These are phyloP conservation scores for Cryptococcus hybrid DNA, from an alignment of 1,284 basidiomycete genomes.

Conservation along the genomic window DNA sequence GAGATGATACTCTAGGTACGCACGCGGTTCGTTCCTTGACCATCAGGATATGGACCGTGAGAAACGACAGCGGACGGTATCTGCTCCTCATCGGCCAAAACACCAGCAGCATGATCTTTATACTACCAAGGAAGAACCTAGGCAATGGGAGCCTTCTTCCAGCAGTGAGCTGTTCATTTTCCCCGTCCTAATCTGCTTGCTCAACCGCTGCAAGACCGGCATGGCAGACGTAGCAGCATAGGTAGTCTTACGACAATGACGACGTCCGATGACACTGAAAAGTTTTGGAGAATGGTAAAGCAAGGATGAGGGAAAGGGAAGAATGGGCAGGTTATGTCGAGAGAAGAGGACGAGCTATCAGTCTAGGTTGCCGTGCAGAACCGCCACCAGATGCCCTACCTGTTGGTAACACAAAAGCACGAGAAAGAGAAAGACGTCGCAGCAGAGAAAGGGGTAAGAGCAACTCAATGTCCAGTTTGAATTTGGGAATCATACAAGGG, in stretches of 20 bases:
- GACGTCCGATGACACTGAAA: slow-evolving; percentile 1
- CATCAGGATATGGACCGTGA: background rate
- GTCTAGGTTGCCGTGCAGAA: slow-evolving; percentile 15
- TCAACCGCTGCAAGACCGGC: background rate
- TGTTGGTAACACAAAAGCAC: slow-evolving; percentile 22
- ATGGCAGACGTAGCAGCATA: background rate
- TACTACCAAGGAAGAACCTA: slow-evolving; percentile 7
- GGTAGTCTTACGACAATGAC: background rate
- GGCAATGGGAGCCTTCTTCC: slow-evolving; percentile 27
- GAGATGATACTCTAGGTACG: background rate
- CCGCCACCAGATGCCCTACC: slow-evolving; percentile 21
- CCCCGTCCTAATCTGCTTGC: slow-evolving; percentile 30
- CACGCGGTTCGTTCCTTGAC: no score
- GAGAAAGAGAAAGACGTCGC: slow-evolving; percentile 17
- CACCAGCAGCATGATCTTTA: slow-evolving; percentile 5
- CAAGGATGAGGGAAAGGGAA: slow-evolving; percentile 24
- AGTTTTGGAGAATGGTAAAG: slow-evolving; percentile 19
- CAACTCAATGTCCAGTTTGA: slow-evolving; percentile 7
- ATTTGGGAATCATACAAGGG: background rate
- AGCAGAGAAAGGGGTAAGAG: slow-evolving; percentile 6
- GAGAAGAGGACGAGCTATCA: slow-evolving; percentile 23
- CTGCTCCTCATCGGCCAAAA: slow-evolving; percentile 6
- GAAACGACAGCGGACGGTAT: slow-evolving; percentile 17
- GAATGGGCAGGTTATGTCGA: slow-evolving; percentile 27
- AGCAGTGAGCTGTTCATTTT: slow-evolving; percentile 41